Conservation (phyloP, 805 yeast genomes). For the Barnettozyma californica region DNA sequence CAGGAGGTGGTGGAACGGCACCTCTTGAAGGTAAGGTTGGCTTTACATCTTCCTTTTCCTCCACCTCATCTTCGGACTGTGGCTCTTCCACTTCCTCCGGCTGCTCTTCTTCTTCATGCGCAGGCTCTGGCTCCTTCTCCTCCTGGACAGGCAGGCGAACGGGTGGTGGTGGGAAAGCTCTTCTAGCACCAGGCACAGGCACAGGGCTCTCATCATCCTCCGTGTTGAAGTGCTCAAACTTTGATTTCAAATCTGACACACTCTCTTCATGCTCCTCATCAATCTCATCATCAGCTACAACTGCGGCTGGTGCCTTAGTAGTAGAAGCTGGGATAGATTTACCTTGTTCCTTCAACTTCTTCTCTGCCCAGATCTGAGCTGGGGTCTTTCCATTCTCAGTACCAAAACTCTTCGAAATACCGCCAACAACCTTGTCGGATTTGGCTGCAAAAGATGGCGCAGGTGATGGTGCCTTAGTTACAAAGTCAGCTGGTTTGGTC, state of each 20-base stretch:
- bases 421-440: constrained; percentile 45
- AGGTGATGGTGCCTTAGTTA: constrained; percentile 22
- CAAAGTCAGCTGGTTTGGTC: constrained; percentile 28
- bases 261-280: constrained; percentile 24
- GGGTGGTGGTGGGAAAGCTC: constrained; percentile 14
- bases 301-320: constrained; percentile 25
- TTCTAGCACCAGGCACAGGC: constrained; percentile 19
- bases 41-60: constrained; percentile 18
- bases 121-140: not conserved
- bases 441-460: constrained; percentile 15
- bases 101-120: not conserved
- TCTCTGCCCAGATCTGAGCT: constrained; percentile 95
- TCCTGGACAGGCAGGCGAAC: constrained; percentile 2
- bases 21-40: constrained; percentile 23
- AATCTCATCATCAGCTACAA: constrained; percentile 24
- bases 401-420: constrained; percentile 55
- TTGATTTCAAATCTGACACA: constrained; percentile 33
- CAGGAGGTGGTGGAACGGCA: constrained; percentile 14
- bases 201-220: constrained; percentile 21
- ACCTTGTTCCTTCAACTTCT: constrained; percentile 41
- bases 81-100: constrained; percentile 4
- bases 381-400: constrained; percentile 81
- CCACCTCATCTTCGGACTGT: not conserved
- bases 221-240: constrained; percentile 29
- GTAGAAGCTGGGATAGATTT: constrained; percentile 20